phyloP scores from a whole-genome alignment of 2,329 filamentous ascomycete genomes.

The Colletotrichum phormii region DNA sequence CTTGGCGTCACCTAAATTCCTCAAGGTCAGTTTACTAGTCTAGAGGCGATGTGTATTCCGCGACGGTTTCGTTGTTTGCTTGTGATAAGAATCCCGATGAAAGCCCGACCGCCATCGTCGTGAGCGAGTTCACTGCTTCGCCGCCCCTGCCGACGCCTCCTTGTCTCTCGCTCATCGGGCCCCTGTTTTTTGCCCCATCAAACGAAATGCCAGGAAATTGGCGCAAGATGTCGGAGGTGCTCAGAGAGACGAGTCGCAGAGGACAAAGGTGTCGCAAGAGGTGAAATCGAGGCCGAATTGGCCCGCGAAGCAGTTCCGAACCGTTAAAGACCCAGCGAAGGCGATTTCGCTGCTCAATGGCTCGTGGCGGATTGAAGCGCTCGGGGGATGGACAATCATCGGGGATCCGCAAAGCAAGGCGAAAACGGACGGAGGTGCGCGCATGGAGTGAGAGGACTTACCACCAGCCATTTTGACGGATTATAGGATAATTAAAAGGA shows the following conservation, averaged over 20 bases:
- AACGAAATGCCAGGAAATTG: constrained; percentile 45
- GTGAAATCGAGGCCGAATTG: neutral
- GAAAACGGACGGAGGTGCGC: neutral
- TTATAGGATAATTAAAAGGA: constrained; percentile 33
- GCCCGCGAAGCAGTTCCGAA: neutral
- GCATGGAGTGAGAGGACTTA: constrained; percentile 47
- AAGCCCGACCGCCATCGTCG: neutral
- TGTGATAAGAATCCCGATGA: neutral
- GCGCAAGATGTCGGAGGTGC: constrained; percentile 41
- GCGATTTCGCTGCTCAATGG: constrained; percentile 28
- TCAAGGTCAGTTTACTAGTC: constrained; percentile 26
- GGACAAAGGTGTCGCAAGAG: neutral
- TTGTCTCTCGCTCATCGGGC: constrained; percentile 15
- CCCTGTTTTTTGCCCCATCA: neutral
- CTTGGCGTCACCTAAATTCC: constrained; percentile 80
- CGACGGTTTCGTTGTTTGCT: constrained; percentile 5
- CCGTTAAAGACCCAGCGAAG: neutral
- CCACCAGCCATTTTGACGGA: constrained; percentile 57
- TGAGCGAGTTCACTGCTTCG: neutral
- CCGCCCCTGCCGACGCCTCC: neutral
- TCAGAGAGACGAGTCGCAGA: neutral
- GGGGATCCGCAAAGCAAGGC: constrained; percentile 27
- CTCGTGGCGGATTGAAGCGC: neutral
- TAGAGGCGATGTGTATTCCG: neutral
- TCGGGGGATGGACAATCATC: neutral